phyloP scores from a whole-genome alignment of 345 rosid genomes.

The Kernera saxatilis region DNA sequence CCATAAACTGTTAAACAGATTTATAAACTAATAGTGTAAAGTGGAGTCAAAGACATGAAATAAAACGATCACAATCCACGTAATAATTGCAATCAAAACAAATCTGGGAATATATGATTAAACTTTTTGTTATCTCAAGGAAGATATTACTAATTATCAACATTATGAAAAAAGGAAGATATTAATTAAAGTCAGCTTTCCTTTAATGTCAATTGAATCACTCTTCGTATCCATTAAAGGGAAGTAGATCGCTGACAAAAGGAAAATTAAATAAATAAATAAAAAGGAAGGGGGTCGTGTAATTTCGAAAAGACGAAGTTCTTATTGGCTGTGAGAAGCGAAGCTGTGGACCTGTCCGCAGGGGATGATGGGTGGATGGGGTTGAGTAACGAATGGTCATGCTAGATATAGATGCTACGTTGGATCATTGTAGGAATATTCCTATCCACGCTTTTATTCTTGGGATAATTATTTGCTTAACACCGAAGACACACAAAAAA shows the following conservation, averaged over 20 bases:
- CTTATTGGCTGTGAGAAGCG: neutral
- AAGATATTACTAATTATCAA: neutral
- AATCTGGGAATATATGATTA: neutral
- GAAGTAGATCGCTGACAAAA: no score
- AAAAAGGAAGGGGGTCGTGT: neutral
- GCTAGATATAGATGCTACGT: constrained; percentile 23
- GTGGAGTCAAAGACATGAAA: neutral
- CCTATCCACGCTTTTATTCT: constrained; percentile 11
- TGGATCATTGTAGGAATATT: constrained; percentile 16
- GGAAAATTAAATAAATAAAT: no score
- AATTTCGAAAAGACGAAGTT: neutral
- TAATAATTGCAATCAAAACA: neutral
- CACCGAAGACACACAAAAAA: neutral
- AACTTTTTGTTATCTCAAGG: neutral
- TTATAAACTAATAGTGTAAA: neutral
- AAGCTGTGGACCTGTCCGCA: neutral
- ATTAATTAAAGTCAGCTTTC: neutral
- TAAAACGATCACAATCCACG: neutral
- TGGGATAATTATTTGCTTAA: neutral
- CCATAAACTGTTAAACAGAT: no score
- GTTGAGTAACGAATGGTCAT: constrained; percentile 23
- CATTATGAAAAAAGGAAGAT: neutral
- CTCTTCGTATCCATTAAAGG: constrained; percentile 13
- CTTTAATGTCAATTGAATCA: neutral
- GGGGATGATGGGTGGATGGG: constrained; percentile 13